Evolutionary conservation across 495 filamentous ascomycete genomes (phyloP).

Genomic region (Talaromyces borbonicus): DNA sequence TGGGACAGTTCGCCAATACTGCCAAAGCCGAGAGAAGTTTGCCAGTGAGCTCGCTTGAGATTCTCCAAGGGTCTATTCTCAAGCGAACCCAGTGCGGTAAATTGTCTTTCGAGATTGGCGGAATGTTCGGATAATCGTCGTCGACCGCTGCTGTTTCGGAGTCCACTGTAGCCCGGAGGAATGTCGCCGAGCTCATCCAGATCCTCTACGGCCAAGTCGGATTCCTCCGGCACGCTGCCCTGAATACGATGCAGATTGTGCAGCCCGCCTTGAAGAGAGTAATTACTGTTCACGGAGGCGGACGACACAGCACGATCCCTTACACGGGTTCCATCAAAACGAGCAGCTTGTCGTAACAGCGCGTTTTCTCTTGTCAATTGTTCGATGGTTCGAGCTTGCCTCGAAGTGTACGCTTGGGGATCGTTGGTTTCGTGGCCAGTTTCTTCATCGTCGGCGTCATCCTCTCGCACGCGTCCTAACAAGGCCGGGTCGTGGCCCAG

Average conservation of each 20-base stretch:
- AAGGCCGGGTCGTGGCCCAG: slow-evolving; percentile 59
- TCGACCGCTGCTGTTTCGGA: slow-evolving; percentile 33
- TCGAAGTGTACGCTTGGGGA: slow-evolving; percentile 43
- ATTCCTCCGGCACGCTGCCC: slow-evolving; percentile 58
- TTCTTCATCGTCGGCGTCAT: slow-evolving; percentile 63
- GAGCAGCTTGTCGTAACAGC: slow-evolving; percentile 53
- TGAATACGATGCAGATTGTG: slow-evolving; percentile 51
- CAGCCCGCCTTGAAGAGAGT: slow-evolving; percentile 39
- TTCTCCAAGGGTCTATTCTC: slow-evolving; percentile 71
- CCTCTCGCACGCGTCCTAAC: slow-evolving; percentile 70
- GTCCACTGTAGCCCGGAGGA: slow-evolving; percentile 34
- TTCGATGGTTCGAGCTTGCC: slow-evolving; percentile 60
- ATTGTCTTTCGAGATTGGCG: slow-evolving; percentile 40
- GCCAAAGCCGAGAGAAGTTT: slow-evolving; percentile 74
- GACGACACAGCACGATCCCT: slow-evolving; percentile 52
- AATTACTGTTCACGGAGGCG: slow-evolving; percentile 30
- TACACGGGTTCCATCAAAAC: slow-evolving; percentile 49
- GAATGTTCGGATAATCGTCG: slow-evolving; percentile 59
- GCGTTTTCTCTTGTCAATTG: slow-evolving; percentile 65
- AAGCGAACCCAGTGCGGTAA: slow-evolving; percentile 42
- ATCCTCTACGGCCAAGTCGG: slow-evolving; percentile 62
- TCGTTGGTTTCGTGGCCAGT: slow-evolving; percentile 57
- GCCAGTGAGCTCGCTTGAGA: slow-evolving; percentile 78
- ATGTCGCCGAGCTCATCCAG: slow-evolving; percentile 53
- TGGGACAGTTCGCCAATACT: slow-evolving; percentile 62